Percentiles rank a stretch among this genome's conserved stretches.
phyloP scores from a whole-genome alignment of 2,329 filamentous ascomycete genomes.

The Plectosphaerella plurivora region DNA sequence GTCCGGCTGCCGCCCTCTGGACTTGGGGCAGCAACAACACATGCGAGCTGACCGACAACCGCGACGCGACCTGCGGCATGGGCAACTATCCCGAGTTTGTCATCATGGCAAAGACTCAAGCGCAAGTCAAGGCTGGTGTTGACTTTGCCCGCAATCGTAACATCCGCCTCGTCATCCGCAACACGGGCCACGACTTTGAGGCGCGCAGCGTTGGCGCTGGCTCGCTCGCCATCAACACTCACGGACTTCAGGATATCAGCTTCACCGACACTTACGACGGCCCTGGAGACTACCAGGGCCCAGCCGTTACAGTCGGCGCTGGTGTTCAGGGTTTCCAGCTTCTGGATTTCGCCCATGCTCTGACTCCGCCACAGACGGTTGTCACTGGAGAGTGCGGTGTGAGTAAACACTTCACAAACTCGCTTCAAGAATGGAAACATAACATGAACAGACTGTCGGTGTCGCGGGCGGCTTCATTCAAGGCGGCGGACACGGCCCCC shows the following conservation, averaged over 20 bases:
- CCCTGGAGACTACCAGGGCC: slow-evolving; percentile 1
- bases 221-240: slow-evolving; percentile 26
- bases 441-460: slow-evolving; percentile 38
- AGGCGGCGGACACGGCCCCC: slow-evolving; percentile 53
- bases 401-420: too few species aligned
- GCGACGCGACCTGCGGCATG: slow-evolving; percentile 28
- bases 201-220: slow-evolving; percentile 29
- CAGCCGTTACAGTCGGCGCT: slow-evolving; percentile 19
- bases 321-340: slow-evolving; percentile 5
- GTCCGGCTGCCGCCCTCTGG: not conserved
- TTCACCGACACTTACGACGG: too few species aligned
- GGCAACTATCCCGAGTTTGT: slow-evolving; percentile 24
- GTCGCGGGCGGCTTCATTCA: slow-evolving; percentile 56
- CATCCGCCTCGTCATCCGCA: slow-evolving; percentile 40
- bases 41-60: not conserved
- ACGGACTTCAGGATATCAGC: not conserved
- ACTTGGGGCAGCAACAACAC: not conserved
- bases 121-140: slow-evolving; percentile 10
- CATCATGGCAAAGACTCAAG: slow-evolving; percentile 5
- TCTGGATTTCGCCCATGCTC: too few species aligned
- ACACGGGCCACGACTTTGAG: slow-evolving; percentile 39
- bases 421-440: too few species aligned
- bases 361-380: too few species aligned
- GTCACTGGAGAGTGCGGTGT: too few species aligned
- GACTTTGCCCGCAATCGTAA: slow-evolving; percentile 33